A percentile compares a stretch with the other conserved stretches of the same genome.
Conservation (phyloP, 2,329 filamentous ascomycete species). For the Penicillium sp. region DNA sequence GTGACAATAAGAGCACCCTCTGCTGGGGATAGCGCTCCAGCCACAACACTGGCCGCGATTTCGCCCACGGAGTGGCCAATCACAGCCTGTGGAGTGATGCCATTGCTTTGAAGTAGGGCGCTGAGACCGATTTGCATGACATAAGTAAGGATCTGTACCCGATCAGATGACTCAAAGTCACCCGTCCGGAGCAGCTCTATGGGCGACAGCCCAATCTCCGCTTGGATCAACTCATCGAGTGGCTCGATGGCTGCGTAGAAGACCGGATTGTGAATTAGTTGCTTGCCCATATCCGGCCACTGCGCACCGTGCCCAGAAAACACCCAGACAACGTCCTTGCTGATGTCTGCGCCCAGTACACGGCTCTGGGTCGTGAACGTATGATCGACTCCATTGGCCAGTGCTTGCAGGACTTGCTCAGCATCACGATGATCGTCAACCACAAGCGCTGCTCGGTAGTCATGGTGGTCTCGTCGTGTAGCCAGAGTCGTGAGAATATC, state of each 20-base stretch:
- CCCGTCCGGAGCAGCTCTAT: not conserved
- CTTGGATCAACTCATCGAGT: slow-evolving; percentile 26
- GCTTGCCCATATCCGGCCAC: slow-evolving; percentile 42
- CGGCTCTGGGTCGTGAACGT: slow-evolving; percentile 2
- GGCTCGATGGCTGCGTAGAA: slow-evolving; percentile 21
- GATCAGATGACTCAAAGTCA: not conserved
- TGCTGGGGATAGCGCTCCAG: slow-evolving; percentile 8
- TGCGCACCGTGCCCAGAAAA: slow-evolving; percentile 47
- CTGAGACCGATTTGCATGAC: slow-evolving; percentile 35
- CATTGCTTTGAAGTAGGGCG: slow-evolving; percentile 31
- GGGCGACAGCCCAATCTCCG: slow-evolving; percentile 9
- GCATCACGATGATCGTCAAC: slow-evolving; percentile 21
- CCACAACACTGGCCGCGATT: slow-evolving; percentile 40
- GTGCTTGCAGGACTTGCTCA: not conserved
- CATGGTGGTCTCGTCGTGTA: slow-evolving; percentile 34
- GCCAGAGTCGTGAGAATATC: slow-evolving; percentile 29
- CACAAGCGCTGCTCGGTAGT: slow-evolving; percentile 30
- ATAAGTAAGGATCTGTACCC: slow-evolving; percentile 19
- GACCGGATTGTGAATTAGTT: slow-evolving; percentile 26
- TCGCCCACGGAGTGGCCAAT: slow-evolving; percentile 47
- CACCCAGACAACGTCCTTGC: slow-evolving; percentile 30
- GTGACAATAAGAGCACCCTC: not conserved
- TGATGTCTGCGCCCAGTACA: slow-evolving; percentile 21
- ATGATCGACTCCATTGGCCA: slow-evolving; percentile 4
- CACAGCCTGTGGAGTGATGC: slow-evolving; percentile 35